These are phyloP conservation scores for Debaryomyces castellii DNA, from an alignment of 805 yeast genomes.

Conservation along the genomic window DNA sequence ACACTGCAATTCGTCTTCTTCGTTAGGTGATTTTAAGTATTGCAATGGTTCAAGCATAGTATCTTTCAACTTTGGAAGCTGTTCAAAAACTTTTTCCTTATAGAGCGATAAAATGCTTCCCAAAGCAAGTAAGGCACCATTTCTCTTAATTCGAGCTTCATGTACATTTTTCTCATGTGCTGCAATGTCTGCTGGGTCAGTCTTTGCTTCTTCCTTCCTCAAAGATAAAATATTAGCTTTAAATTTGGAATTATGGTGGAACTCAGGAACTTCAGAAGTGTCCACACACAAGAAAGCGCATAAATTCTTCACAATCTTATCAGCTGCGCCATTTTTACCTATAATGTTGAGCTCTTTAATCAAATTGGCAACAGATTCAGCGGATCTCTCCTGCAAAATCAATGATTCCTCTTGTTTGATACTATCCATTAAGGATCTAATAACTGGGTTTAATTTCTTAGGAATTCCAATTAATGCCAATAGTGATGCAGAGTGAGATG, in stretches of 20 bases:
- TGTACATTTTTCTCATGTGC: conserved; percentile 62
- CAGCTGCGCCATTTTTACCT: conserved; percentile 73
- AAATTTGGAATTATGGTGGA: conserved; percentile 58
- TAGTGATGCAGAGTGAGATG: conserved; percentile 76
- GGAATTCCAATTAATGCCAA: conserved; percentile 71
- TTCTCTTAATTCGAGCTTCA: conserved; percentile 76
- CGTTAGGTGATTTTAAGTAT: conserved; percentile 27
- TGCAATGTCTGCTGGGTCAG: conserved; percentile 61
- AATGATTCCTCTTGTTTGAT: conserved; percentile 71
- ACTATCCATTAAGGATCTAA: conserved; percentile 89
- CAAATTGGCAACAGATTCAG: conserved; percentile 64
- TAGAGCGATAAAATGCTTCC: conserved; percentile 56
- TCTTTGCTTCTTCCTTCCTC: conserved; percentile 70
- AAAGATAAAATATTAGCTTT: conserved; percentile 66
- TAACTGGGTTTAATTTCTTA: conserved; percentile 81
- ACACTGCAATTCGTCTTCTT: conserved; percentile 51
- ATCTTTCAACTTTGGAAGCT: conserved; percentile 64
- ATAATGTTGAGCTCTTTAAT: conserved; percentile 55
- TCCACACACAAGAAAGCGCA: conserved; percentile 95
- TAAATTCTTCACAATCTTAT: conserved; percentile 84
- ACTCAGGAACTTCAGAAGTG: conserved; percentile 94
- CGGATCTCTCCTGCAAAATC: conserved; percentile 69
- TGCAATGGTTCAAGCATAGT: conserved; percentile 67
- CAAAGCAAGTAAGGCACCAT: conserved; percentile 77
- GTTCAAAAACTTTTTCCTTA: conserved; percentile 52